Evolutionary conservation across 495 filamentous ascomycete species (phyloP), one percentile per base, ranked within the genome.

Genomic region (Chaetomium cochliodes): DNA sequence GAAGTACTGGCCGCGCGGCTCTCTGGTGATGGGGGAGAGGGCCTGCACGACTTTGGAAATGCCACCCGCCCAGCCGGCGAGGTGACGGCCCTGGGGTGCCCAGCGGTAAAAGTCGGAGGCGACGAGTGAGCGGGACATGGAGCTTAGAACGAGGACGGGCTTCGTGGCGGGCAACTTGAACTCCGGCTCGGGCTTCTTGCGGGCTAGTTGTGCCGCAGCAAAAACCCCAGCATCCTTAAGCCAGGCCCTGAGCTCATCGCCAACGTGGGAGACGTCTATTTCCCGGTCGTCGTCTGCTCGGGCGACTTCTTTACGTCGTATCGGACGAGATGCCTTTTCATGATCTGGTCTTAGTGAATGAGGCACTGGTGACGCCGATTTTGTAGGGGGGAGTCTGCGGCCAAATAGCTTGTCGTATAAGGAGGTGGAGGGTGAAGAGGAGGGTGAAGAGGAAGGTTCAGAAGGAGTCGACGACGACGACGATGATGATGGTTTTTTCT

Each of bases 41-140:
- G 76, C 81, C 44, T 83, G 86, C 47, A 87, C 79, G 26, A 81
- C 76, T 51, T 80, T 79, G 28, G 70, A 57, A 37, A 86, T 78
- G 12, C 85, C 85, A 44, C 80, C 80, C 3, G 77, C 79, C 88
- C 88, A 91, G 42, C 81, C 80, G 55, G 85, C 82, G 58, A 91
- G 82, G 67, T 89, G 86, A 28, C 77, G 70, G 37, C 87, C 86
- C 66, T 79, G 83, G n/a, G 77, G 78, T 11, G 83, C 77, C 7
- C 88, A 67, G 23, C 86, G 82, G 33, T 83, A 78, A 76, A 91
- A 90, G 73, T 91, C 88, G 65, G 79, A 80, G 74, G 86, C 84
- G 7, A 77, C 69, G 47, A 90, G 79, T 13, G 80, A 79, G 56
- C 78, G 81, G 70, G 81, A 82, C 37, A 79, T 78, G n/a, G 77